Percentiles rank a stretch among this genome's conserved stretches.
phyloP scores from a whole-genome alignment of 208 protist genomes.

The Tritrichomonas musculus region DNA sequence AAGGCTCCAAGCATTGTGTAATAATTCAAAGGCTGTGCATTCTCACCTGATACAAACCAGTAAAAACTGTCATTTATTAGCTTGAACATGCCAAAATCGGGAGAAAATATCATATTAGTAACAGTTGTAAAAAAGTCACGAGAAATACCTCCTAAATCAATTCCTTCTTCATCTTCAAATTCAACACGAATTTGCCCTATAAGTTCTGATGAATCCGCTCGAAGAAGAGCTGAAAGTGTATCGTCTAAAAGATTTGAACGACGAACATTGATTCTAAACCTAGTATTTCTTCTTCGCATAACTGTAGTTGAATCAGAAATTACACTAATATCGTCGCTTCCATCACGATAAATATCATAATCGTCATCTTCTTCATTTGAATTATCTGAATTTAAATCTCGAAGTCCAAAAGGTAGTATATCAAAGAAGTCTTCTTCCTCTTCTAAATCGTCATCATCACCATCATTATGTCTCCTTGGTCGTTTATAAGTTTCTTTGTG shows the following conservation, averaged over 20 bases:
- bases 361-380: no score
- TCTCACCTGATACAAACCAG: conserved; percentile 69
- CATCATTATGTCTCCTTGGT: no score
- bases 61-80: conserved; percentile 43
- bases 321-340: no score
- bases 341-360: no score
- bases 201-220: no score
- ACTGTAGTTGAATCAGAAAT: no score
- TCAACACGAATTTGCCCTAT: conserved; percentile 69
- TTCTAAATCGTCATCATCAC: no score
- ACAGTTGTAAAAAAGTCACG: conserved; percentile 91
- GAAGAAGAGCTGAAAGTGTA: background rate
- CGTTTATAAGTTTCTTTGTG: no score
- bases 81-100: conserved; percentile 74
- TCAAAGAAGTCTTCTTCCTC: no score
- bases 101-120: conserved; percentile 70
- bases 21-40: conserved; percentile 41
- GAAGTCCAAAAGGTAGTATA: no score
- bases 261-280: background rate
- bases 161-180: conserved; percentile 75
- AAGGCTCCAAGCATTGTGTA: conserved; percentile 45
- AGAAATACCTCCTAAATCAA: conserved; percentile 79
- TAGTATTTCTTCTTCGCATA: no score
- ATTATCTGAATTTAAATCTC: no score
- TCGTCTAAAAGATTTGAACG: background rate